Percentiles rank a stretch among this genome's conserved stretches.
Evolutionary conservation across 176 grass and related monocot species (phyloP).

Genomic region (Rhipidocladum racemiflorum): DNA sequence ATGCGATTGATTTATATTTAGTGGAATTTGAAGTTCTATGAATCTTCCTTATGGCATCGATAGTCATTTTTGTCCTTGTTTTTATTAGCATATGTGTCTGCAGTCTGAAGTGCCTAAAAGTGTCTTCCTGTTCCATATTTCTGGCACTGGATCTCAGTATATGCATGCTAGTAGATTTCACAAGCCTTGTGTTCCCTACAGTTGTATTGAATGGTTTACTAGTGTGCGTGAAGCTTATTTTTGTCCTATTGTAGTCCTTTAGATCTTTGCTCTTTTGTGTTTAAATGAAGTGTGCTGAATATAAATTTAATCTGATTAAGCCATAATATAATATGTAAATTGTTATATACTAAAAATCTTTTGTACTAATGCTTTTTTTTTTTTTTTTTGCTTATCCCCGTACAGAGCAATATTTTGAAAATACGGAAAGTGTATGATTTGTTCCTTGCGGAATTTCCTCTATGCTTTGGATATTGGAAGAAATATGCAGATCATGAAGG

Average conservation of each 20-base stretch:
- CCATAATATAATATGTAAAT: neutral
- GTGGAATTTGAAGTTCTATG: neutral
- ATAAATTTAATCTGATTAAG: neutral
- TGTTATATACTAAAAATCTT: neutral
- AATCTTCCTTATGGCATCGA: neutral
- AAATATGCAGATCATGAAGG: constrained; percentile 98
- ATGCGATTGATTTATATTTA: neutral
- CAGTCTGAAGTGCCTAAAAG: neutral
- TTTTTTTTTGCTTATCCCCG: neutral
- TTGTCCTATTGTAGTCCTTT: neutral
- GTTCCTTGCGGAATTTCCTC: constrained; percentile 85
- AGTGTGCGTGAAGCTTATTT: neutral
- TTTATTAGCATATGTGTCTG: neutral
- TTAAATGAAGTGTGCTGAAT: neutral
- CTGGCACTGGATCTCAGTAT: neutral
- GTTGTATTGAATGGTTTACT: neutral
- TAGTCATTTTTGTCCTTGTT: neutral
- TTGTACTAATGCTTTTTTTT: constrained; percentile 14
- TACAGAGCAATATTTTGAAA: constrained; percentile 75
- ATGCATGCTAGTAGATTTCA: neutral
- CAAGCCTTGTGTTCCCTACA: neutral
- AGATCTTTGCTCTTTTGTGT: neutral
- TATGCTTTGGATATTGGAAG: constrained; percentile 99
- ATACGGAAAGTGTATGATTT: constrained; percentile 90
- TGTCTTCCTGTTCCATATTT: neutral